Evolutionary conservation across 2,329 filamentous ascomycete genomes (phyloP), one percentile per base, ranked within the genome.

Genomic region (Fusarium miscanthi): DNA sequence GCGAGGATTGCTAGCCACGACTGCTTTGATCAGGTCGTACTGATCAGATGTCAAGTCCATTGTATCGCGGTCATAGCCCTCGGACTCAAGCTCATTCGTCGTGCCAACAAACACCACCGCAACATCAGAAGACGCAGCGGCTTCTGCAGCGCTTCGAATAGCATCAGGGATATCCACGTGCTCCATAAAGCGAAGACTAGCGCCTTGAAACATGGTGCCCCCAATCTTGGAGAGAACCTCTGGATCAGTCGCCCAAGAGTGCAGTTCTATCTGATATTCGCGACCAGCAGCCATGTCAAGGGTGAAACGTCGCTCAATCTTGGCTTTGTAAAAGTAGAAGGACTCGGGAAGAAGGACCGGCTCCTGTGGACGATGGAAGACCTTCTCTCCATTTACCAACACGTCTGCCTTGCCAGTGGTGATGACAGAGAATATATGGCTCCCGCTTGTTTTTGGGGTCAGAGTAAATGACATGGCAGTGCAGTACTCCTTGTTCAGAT

Each of bases 251-350:
- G 59, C 49, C 59, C 63, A 66, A 3, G 63, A 66, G 9, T n/a
- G 63, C 4, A 66, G 1, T 6, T 66, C 59, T 0, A 66, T 17
- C 9, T 54, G 21, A 12, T 65, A 63, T 1, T 35, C 23, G 4
- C 6, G 23, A 0, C 35, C 46, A 11, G 41, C 17, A 11, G 1
- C 8, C 62, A 65, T 65, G 0, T 25, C 1, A 2, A 31, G n/a
- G 2, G 27, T 37, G 2, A 66, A 66, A 0, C 63, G 63, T 13
- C 60, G 42, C 21, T 64, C 63, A 3, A 66, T 66, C 49, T 66
- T 66, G 0, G 63, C 37, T 7, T 66, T 66, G 30, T 64, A 66
- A 7, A 66, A 66, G 13, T 64, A 66, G 10, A 66, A 66, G 1
- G 63, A 64, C 17, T 65, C 62, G 0, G 62, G 62, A 7, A 63